Percentiles rank a stretch among this genome's conserved stretches.
These are phyloP conservation scores for Adansonia rubrostipa DNA, from an alignment of 441 rosid species.

Conservation along the genomic window DNA sequence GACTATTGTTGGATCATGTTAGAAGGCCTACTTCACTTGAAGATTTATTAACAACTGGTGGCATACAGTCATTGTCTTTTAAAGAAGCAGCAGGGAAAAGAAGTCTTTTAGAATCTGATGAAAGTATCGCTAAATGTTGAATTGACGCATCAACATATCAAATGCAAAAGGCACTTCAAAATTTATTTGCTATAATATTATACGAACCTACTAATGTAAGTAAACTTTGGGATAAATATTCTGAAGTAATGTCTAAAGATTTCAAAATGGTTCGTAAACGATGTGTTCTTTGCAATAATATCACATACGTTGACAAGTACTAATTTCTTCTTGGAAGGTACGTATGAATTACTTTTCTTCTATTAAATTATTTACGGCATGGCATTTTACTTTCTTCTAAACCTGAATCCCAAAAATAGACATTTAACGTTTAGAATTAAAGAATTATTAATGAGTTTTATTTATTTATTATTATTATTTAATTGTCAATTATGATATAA, in stretches of 20 bases:
- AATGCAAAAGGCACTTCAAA: background rate
- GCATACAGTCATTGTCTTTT: background rate
- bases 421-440: background rate
- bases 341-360: background rate
- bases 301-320: background rate
- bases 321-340: background rate
- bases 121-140: background rate
- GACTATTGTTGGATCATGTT: conserved; percentile 4
- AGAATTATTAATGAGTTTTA: too few species aligned
- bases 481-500: too few species aligned
- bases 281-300: background rate
- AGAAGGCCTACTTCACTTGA: background rate
- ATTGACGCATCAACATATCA: background rate
- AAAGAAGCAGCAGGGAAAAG: background rate
- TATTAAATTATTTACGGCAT: background rate
- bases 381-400: background rate
- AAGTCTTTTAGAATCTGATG: background rate
- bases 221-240: background rate
- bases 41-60: background rate
- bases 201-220: background rate
- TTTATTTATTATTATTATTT: too few species aligned
- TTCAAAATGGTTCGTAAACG: background rate
- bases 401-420: background rate
- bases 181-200: background rate
- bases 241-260: too few species aligned